These are phyloP conservation scores for Ascochyta rabiei DNA, from an alignment of 2,329 filamentous ascomycete genomes.

Conservation along the genomic window DNA sequence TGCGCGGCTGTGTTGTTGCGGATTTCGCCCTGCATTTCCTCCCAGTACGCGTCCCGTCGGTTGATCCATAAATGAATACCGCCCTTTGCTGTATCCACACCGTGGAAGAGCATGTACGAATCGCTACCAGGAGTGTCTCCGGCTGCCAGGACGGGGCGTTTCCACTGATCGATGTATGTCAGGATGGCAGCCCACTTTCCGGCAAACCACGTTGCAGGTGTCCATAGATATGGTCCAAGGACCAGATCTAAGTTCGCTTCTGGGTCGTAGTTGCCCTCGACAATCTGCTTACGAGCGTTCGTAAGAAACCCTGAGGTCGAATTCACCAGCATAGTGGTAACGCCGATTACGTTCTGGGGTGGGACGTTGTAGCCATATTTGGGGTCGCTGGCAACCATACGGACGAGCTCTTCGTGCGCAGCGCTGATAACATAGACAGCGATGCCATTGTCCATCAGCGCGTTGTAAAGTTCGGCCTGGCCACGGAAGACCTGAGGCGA, in stretches of 20 bases:
- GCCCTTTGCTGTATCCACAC: constrained; percentile 36
- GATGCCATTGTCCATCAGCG: constrained; percentile 39
- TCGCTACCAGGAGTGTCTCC: constrained; percentile 41
- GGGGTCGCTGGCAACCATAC: constrained; percentile 40
- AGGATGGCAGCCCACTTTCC: constrained; percentile 41
- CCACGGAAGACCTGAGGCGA: constrained; percentile 35
- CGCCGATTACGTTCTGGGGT: constrained; percentile 39
- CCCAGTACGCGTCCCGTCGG: constrained; percentile 26
- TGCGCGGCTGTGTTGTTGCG: constrained; percentile 30
- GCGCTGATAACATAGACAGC: constrained; percentile 39
- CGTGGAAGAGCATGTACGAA: constrained; percentile 42
- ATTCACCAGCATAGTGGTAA: constrained; percentile 39
- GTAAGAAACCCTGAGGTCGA: constrained; percentile 33
- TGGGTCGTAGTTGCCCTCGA: constrained; percentile 32
- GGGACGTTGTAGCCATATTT: constrained; percentile 43
- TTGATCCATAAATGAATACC: constrained; percentile 42
- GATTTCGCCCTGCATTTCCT: constrained; percentile 31
- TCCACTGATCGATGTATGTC: constrained; percentile 41
- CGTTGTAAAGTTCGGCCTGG: constrained; percentile 38
- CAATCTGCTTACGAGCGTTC: constrained; percentile 35
- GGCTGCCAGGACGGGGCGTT: constrained; percentile 35
- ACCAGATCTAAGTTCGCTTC: constrained; percentile 34
- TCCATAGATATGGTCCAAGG: constrained; percentile 37
- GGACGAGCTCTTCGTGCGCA: constrained; percentile 40
- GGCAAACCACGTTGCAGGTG: constrained; percentile 40